A percentile compares a stretch with the other conserved stretches of the same genome.
Conservation (phyloP, 108 stramenopile species). For the Fragilariopsis cylindrus region DNA sequence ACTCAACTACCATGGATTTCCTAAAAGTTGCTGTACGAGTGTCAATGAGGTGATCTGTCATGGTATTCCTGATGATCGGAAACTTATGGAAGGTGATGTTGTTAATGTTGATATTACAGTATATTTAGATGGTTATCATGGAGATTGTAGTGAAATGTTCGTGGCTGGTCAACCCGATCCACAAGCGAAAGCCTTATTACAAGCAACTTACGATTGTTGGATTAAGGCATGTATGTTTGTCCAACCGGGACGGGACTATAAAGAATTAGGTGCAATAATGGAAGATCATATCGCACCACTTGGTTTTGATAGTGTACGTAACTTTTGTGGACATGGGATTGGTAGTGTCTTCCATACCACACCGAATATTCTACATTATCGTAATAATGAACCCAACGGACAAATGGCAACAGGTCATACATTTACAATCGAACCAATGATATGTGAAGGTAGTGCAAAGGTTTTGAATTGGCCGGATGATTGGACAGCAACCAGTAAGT, state of each 20-base stretch:
- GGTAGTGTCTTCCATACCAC: constrained; percentile 91
- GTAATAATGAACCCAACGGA: constrained; percentile 86
- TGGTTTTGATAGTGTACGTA: constrained; percentile 79
- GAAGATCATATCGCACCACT: constrained; percentile 69
- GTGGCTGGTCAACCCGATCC: constrained; percentile 78
- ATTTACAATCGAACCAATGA: constrained; percentile 99
- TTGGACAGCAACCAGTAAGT: constrained; percentile 90
- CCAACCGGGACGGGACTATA: constrained; percentile 85
- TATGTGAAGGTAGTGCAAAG: constrained; percentile 88
- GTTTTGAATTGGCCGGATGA: constrained; percentile 92
- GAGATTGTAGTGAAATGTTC: constrained; percentile 98
- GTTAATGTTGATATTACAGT: constrained; percentile 96
- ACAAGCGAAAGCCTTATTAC: constrained; percentile 69
- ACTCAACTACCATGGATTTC: constrained; percentile 97
- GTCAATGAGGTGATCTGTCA: constrained; percentile 99
- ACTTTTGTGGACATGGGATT: constrained; percentile 98
- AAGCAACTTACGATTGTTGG: constrained; percentile 92
- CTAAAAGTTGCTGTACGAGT: constrained; percentile 96
- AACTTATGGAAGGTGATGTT: constrained; percentile 89
- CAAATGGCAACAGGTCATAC: constrained; percentile 93
- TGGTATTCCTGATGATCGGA: constrained; percentile 95
- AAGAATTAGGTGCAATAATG: constrained; percentile 92
- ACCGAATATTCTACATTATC: constrained; percentile 96
- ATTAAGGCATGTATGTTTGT: constrained; percentile 70
- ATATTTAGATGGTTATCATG: constrained; percentile 94